Percentiles rank a stretch among this genome's conserved stretches.
Evolutionary conservation across 2,329 filamentous ascomycete genomes (phyloP).

Genomic region (Penicillium sp.): DNA sequence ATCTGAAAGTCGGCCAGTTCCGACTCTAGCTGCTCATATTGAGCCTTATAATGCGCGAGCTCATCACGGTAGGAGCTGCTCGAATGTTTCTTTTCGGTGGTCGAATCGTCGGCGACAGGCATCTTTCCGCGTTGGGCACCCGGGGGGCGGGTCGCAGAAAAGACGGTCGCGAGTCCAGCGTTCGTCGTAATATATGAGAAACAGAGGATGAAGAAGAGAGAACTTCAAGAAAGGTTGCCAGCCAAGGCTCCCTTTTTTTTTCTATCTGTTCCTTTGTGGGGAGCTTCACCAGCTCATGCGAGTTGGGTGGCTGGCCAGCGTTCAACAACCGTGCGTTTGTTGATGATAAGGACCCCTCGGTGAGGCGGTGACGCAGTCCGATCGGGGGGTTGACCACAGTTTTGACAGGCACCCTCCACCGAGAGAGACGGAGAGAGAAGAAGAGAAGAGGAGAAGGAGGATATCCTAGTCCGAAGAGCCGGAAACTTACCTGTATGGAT

Average conservation of each 20-base stretch:
- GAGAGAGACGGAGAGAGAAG: constrained; percentile 18
- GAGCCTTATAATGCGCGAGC: constrained; percentile 90
- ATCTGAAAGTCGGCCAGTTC: constrained; percentile 93
- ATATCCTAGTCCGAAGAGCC: constrained; percentile 12
- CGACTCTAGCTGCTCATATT: constrained; percentile 89
- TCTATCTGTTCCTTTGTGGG: no score
- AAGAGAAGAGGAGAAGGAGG: constrained; percentile 4
- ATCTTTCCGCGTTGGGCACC: constrained; percentile 37
- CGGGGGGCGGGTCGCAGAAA: constrained; percentile 20
- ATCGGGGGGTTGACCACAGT: constrained; percentile 21
- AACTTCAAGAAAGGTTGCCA: neutral
- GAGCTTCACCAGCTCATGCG: constrained; percentile 23
- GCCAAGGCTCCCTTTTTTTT: neutral
- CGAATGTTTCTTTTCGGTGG: constrained; percentile 45
- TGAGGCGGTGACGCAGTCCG: constrained; percentile 42
- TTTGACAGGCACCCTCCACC: constrained; percentile 24
- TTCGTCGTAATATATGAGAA: no score
- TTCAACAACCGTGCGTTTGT: constrained; percentile 17
- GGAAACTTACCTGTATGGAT: neutral
- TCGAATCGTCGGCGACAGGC: constrained; percentile 42
- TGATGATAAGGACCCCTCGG: constrained; percentile 35
- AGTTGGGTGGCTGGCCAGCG: constrained; percentile 17
- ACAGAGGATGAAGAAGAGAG: no score
- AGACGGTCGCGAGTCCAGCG: constrained; percentile 13
- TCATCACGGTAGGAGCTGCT: constrained; percentile 66